These are phyloP conservation scores for Acanthamoeba pearcei DNA, from an alignment of 208 protist genomes.

Conservation along the genomic window DNA sequence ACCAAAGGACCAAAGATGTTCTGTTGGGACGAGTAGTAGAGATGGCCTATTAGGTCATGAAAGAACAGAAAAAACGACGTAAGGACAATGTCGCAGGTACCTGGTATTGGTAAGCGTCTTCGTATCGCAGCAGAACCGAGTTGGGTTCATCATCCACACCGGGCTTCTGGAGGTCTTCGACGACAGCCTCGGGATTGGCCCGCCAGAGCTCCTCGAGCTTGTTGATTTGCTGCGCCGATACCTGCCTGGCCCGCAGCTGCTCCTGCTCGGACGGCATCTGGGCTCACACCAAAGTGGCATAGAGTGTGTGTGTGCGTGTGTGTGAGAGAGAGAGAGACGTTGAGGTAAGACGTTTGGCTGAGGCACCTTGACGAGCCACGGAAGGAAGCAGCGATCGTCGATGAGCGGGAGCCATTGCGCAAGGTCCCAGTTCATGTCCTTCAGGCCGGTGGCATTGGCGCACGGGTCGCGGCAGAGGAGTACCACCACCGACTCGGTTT, in stretches of 20 bases:
- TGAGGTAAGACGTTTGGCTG: no score
- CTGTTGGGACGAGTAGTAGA: constrained; percentile 59
- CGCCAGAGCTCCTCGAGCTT: constrained; percentile 96
- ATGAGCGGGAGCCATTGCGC: constrained; percentile 95
- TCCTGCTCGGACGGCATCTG: constrained; percentile 85
- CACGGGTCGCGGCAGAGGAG: constrained; percentile 93
- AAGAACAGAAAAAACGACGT: not conserved
- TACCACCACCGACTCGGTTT: constrained; percentile 94
- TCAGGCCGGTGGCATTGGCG: constrained; percentile 78
- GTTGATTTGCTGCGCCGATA: constrained; percentile 91
- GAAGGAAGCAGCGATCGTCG: constrained; percentile 92
- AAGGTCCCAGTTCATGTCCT: constrained; percentile 93
- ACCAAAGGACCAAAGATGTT: constrained; percentile 93
- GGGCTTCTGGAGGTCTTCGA: constrained; percentile 90
- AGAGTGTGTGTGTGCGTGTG: no score
- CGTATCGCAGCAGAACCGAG: constrained; percentile 89
- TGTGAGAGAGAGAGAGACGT: not conserved
- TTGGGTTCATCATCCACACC: constrained; percentile 87
- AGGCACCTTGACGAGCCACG: constrained; percentile 93
- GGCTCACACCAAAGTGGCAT: no score
- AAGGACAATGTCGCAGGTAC: not conserved
- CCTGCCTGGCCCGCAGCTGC: constrained; percentile 85
- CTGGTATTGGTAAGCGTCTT: constrained; percentile 94
- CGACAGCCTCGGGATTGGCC: constrained; percentile 84
- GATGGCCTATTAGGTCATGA: not conserved